phyloP scores from a whole-genome alignment of 2,329 filamentous ascomycete species.

The Neodidymelliopsis sp. region DNA sequence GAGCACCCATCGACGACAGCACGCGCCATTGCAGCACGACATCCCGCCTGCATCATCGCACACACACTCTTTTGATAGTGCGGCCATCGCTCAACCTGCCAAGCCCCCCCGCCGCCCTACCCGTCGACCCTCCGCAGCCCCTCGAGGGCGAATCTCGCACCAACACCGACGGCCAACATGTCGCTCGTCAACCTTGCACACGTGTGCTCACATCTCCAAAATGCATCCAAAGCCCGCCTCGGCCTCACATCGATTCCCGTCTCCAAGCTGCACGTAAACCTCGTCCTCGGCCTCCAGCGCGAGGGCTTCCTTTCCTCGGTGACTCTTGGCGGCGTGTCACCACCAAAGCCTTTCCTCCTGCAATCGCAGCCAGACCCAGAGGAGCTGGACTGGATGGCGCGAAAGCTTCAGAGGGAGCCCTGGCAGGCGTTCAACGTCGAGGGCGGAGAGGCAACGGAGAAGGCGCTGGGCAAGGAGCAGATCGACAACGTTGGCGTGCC shows the following conservation, averaged over 20 bases:
- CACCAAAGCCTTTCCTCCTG: slow-evolving; percentile 50
- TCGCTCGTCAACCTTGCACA: slow-evolving; percentile 77
- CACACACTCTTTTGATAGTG: background rate
- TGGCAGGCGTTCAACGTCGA: slow-evolving; percentile 42
- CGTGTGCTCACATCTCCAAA: slow-evolving; percentile 90
- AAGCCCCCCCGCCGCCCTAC: background rate
- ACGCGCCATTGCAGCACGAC: slow-evolving; percentile 34
- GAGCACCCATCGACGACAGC: slow-evolving; percentile 25
- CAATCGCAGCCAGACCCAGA: slow-evolving; percentile 41
- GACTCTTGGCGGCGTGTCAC: slow-evolving; percentile 72
- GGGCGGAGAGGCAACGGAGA: slow-evolving; percentile 6
- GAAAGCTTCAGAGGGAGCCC: slow-evolving; percentile 52
- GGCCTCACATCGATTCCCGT: slow-evolving; percentile 83
- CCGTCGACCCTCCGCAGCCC: slow-evolving; percentile 31
- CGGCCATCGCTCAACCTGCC: background rate
- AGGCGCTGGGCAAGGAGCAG: slow-evolving; percentile 28
- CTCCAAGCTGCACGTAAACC: slow-evolving; percentile 78
- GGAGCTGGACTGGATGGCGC: slow-evolving; percentile 37
- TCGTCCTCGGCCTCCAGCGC: slow-evolving; percentile 80
- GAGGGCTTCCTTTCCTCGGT: slow-evolving; percentile 83
- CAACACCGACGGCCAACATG: slow-evolving; percentile 56
- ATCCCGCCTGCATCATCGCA: slow-evolving; percentile 15
- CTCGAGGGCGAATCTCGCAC: slow-evolving; percentile 34
- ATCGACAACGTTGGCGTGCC: slow-evolving; percentile 41
- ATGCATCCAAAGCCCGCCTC: slow-evolving; percentile 83